Evolutionary conservation across 192 early-diverging fungal species (phyloP), one percentile per base, ranked within the genome.

Genomic region (Coemansia interrupta): DNA sequence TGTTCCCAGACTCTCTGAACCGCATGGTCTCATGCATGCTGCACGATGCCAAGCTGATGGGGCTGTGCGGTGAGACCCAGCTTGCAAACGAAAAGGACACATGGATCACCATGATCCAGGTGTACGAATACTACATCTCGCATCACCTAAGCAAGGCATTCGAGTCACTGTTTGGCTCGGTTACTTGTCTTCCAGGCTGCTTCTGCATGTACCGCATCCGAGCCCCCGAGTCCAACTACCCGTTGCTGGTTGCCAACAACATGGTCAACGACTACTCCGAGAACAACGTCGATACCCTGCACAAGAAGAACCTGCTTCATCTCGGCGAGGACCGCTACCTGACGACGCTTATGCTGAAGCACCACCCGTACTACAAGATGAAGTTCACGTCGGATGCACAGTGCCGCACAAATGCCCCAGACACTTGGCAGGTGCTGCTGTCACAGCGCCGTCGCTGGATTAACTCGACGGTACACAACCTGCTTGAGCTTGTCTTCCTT

Each of bases 361-460:
- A 99, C 73, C 97, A 97, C 80, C 95, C 97, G 49, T 90, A 92
- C 82, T 87, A 96, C 80, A 93, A 93, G 82, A 90, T 89, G 73
- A 90, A 89, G 36, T 99, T 98, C 54, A 95, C 94, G 4, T 85
- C 92, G 5, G 96, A 98, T 63, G 97, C 97, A 5, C 85, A 91
- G 66, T 97, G 96, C 77, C 85, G 83, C 54, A 99, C 97, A n/a
- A 89, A 85, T 50, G 97, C 92, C 3, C 97, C 97, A 7, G 97
- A 98, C 63, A 87, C 86, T 28, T 98, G 94, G 94, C 82, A 86
- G 53, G 91, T 99, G 19, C 80, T 99, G 43, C 72, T 99, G 19
- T 99, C 97, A 1, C 97, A 99, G 75, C 90, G 97, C 61, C 93
- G 97, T 69, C 90, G 97, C 58, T 99, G 97, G 97, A 99, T 99